Evolutionary conservation across 2,329 filamentous ascomycete species (phyloP), one percentile per base, ranked within the genome.

Genomic region (Nemania bipapillata): DNA sequence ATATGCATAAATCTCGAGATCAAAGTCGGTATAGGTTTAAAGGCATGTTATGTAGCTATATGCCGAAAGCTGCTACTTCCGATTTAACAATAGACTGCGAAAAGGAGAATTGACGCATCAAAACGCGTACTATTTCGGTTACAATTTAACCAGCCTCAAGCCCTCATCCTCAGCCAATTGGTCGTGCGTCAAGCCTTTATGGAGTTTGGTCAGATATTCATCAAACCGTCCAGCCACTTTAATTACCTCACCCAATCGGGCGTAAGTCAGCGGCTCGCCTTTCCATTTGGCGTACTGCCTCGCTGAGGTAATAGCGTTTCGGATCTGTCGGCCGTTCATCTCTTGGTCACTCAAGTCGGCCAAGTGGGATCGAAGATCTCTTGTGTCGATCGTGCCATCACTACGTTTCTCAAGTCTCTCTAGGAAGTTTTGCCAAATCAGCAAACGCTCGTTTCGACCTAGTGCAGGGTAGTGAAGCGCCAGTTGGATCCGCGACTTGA

Each of bases 401-500:
- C 52, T 30, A n/a, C 22, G 47, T 1, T 8, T 30, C 32, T 66
- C 56, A 0, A 63, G 12, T 9, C 22, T 62, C 1, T 68, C 42
- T 1, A 72, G 11, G 37, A 70, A 70, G 15, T 68, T 66, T 12
- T 49, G 35, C 70, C 70, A 70, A n/a, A 72, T 68, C 32, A 64
- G 35, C 8, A 50, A 22, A 20, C 62, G 65, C 6, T 65, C 22
- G 26, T 40, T 37, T 2, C 37, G 26, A 26, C 59, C 42, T 15
- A 68, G 56, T 1, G 22, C 4, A 26, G 60, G 61, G 47, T 71
- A 71, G 50, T 70, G 50, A 8, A 70, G 32, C 2, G 64, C 56
- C 2, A 72, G 60, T 24, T 72, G 65, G 20, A 72, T 70, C 15
- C 65, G 64, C 2, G 70, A 70, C 12, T 57, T 60, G 70, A 72